Base-by-base conservation (phyloP, 192 early-diverging fungal genomes). In the Entomortierella lignicola region DNA sequence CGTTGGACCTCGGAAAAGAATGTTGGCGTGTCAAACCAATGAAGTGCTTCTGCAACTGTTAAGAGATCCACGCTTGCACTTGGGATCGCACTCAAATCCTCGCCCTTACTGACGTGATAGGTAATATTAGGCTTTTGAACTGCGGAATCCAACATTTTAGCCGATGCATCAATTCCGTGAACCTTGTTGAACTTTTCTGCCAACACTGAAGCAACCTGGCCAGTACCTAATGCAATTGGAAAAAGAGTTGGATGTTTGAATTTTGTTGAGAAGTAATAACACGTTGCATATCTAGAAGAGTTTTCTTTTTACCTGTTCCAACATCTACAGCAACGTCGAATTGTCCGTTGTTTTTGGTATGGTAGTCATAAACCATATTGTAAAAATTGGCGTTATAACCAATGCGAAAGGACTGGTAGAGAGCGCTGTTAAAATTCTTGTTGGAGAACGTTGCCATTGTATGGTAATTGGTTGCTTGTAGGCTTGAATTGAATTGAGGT, bases 1-100 rank as follows among this genome's bases (percentile, higher is more conserved):
- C 87, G 84, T 54, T 84, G 81, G 44, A 81, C 72, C 60, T 89
- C 87, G 5, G 82, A 74, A 55, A 86, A 90, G 67, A 92, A 92
- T 15, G 43, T 44, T 21, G 77, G 68, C 27, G 85, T 80, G 32
- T 89, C 81, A 25, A 92, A 85, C 89, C 89, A 92, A 54, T 89
- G 86, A 37, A 84, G 60, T 0, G 85, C 84, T 25, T 88, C 84
- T 1, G 83, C 85, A 1, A 80, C 55, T 0, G 86, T 86, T 13
- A 89, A 56, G 25, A 88, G 51, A 66, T 89, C 88, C 12, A 87
- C 68, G 13, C 67, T 72, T 2, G 37, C 55, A 13, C 60, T 57
- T 11, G 59, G 31, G 15, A 86, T 68, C 51, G 39, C 62, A 0
- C 64, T 62, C 5, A 86, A 57, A 43, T 85, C 80, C 41, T 86